phyloP scores from a whole-genome alignment of 2,329 filamentous ascomycete species.

The Cryphonectria parasitica region DNA sequence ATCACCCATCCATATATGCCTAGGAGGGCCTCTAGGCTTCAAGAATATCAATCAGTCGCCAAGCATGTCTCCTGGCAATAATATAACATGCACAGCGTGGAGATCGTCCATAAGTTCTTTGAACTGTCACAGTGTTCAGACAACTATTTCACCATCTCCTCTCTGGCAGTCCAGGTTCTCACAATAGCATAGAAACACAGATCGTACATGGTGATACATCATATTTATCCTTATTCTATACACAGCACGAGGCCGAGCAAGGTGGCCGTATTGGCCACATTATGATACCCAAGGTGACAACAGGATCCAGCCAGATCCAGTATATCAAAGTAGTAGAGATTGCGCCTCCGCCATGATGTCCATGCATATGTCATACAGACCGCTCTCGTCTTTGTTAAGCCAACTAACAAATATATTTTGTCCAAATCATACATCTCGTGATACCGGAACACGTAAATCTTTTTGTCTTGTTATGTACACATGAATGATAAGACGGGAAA shows the following conservation, averaged over 20 bases:
- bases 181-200: neutral
- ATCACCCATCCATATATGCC: neutral
- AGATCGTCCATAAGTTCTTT: neutral
- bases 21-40: neutral
- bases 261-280: neutral
- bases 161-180: neutral
- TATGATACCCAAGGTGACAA: constrained; percentile 17
- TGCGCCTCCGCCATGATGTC: constrained; percentile 6
- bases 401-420: neutral
- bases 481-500: constrained; percentile 5
- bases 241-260: neutral
- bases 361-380: constrained; percentile 3
- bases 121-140: neutral
- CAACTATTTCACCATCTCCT: neutral
- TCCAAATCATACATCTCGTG: constrained; percentile 4
- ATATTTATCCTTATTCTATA: neutral
- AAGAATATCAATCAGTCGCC: no score
- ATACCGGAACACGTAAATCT: constrained; percentile 4
- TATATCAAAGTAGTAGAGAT: neutral
- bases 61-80: neutral
- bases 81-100: neutral
- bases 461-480: constrained; percentile 21
- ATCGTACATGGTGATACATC: neutral
- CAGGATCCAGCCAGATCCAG: constrained; percentile 19
- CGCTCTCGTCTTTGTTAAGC: neutral